Evolutionary conservation across 257 asterid genomes (phyloP).

Genomic region (Ehretia macrophylla): DNA sequence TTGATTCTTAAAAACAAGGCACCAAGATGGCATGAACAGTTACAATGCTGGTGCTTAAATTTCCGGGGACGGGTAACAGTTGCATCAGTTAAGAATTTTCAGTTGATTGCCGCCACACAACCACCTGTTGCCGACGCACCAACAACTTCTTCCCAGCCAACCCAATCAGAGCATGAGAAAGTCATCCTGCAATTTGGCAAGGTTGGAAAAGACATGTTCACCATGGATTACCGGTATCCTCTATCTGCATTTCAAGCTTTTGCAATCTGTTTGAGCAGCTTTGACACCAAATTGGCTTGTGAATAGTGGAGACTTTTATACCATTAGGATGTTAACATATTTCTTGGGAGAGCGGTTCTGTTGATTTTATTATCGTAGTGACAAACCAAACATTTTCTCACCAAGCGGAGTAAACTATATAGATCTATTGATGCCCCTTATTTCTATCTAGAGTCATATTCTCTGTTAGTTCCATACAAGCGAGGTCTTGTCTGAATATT

Average conservation of each 20-base stretch:
- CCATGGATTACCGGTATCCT: conserved; percentile 71
- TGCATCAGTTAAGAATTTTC: conserved; percentile 65
- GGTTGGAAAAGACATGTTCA: conserved; percentile 63
- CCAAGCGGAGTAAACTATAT: too few relatives aligned
- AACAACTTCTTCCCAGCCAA: conserved; percentile 31
- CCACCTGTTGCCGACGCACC: conserved; percentile 22
- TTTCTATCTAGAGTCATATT: too few relatives aligned
- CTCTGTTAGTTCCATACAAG: too few relatives aligned
- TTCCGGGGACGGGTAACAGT: conserved; percentile 68
- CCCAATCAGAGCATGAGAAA: conserved; percentile 45
- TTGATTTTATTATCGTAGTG: too few relatives aligned
- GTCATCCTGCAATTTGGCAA: conserved; percentile 66
- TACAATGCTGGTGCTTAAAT: conserved; percentile 65
- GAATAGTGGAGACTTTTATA: conserved; percentile 29
- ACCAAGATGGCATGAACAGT: conserved; percentile 68
- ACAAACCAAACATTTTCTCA: too few relatives aligned
- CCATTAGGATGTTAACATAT: conserved; percentile 8
- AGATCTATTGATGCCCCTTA: too few relatives aligned
- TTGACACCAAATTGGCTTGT: conserved; percentile 76
- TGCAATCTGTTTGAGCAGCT: conserved; percentile 72
- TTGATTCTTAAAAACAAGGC: conserved; percentile 64
- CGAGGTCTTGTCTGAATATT: too few relatives aligned
- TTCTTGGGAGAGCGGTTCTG: too few relatives aligned
- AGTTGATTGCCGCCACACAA: conserved; percentile 47
- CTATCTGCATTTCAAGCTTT: conserved; percentile 72